Evolutionary conservation across 768 basidiomycete species (phyloP), one percentile per base, ranked within the genome.

Genomic region (Punctularia strigosozonata): DNA sequence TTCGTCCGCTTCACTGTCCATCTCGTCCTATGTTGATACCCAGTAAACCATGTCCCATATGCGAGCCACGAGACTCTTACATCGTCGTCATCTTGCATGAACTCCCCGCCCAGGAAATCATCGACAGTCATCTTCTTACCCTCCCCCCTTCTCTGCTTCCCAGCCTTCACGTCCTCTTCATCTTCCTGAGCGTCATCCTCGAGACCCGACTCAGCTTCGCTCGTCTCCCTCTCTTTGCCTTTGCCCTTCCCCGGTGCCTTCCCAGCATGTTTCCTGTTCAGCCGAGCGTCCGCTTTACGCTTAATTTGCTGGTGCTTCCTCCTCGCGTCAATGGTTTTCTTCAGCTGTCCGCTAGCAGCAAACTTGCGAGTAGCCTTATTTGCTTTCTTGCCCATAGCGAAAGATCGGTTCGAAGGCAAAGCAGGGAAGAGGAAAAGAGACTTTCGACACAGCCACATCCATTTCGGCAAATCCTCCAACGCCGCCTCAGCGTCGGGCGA

Each of bases 361-460:
- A 92, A 92, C 62, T 92, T 90, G 53, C 80, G 78, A 8, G 83
- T 82, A 0, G 86, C 75, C 59, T 92, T 92, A 26, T 73, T 62
- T 15, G 77, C 73, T 48, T 83, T 88, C 40, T 62, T 66, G 19
- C 60, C 71, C 73, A 75, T 72, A 23, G 12, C 25, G 38, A 30
- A 15, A 10, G 15, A 30, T 10, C 10, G 10, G 15, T 30, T 10
- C 10, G 28, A 15, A 10, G 10, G 10, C 10, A 15, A 30, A 30
- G 28, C 15, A 15, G 10, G 10, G 10, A 10, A 30, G 28, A 30
- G 15, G 28, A n/a, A n/a, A n/a, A n/a, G n/a, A n/a, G n/a, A n/a
- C n/a, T n/a, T n/a, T 30, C 28, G 28, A 30, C 28, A 15, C 28
- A 30, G 28, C 15, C 28, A 30, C 10, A 30, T 30, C 10, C 15